Evolutionary conservation across 768 basidiomycete species (phyloP).

Genomic region (Termitomyces sp.): DNA sequence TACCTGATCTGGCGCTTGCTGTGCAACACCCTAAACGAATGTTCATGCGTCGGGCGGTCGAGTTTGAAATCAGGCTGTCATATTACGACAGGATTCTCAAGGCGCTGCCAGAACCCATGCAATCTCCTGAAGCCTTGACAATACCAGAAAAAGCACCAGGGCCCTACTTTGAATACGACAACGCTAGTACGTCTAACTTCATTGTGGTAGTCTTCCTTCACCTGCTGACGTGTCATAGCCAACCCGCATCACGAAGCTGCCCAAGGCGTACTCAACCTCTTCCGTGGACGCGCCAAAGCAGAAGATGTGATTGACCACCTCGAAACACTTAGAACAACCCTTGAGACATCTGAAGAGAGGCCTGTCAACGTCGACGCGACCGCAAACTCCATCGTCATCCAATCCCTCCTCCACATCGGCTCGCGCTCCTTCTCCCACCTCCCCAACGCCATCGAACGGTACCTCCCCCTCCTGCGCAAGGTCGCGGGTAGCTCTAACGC

Average conservation of each 20-base stretch:
- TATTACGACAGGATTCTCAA: slow-evolving; percentile 92
- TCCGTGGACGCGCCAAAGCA: slow-evolving; percentile 76
- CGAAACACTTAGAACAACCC: slow-evolving; percentile 58
- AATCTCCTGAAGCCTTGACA: slow-evolving; percentile 52
- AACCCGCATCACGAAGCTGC: slow-evolving; percentile 80
- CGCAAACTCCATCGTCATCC: slow-evolving; percentile 75
- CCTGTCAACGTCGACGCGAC: slow-evolving; percentile 58
- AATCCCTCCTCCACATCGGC: slow-evolving; percentile 88
- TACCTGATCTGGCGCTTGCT: slow-evolving; percentile 73
- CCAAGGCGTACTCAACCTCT: slow-evolving; percentile 67
- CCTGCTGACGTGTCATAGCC: slow-evolving; percentile 34
- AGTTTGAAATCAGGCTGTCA: slow-evolving; percentile 85
- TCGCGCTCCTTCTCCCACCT: slow-evolving; percentile 96
- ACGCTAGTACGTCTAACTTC: slow-evolving; percentile 47
- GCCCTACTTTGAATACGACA: slow-evolving; percentile 80
- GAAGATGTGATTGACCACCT: slow-evolving; percentile 78
- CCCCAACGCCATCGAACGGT: slow-evolving; percentile 95
- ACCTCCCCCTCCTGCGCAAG: slow-evolving; percentile 69
- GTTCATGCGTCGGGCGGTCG: slow-evolving; percentile 83
- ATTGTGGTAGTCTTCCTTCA: neutral
- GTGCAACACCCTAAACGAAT: slow-evolving; percentile 80
- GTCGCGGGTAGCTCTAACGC: slow-evolving; percentile 33
- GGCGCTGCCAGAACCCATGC: slow-evolving; percentile 82
- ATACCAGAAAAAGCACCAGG: slow-evolving; percentile 72
- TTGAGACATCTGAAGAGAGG: slow-evolving; percentile 57